Conservation (phyloP, 768 basidiomycete species). For the Chalciporus piperatus region DNA sequence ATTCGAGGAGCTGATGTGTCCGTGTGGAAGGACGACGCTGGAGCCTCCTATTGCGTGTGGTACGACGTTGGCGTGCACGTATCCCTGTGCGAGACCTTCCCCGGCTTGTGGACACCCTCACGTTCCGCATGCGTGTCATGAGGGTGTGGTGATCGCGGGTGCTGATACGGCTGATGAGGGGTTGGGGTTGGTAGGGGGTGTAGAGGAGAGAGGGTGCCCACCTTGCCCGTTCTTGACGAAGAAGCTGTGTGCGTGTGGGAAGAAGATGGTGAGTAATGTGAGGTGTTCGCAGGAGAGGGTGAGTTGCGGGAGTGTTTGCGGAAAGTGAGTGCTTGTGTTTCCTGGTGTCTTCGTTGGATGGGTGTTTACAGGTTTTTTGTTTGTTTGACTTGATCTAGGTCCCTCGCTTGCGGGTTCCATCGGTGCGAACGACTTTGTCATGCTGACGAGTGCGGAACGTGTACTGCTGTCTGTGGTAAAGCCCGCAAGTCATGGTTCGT, state of each 20-base stretch:
- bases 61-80: constrained; percentile 70
- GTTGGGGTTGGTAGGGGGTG: constrained; percentile 1
- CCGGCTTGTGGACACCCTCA: constrained; percentile 82
- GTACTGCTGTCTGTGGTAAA: constrained; percentile 81
- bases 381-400: constrained; percentile 32
- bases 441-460: constrained; percentile 73
- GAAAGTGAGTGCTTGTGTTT: constrained; percentile 47
- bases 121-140: constrained; percentile 80
- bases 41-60: constrained; percentile 91
- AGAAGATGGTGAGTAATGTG: constrained; percentile 75
- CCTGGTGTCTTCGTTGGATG: neutral
- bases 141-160: constrained; percentile 42
- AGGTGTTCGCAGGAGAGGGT: constrained; percentile 79
- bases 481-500: constrained; percentile 77
- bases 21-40: constrained; percentile 81
- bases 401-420: constrained; percentile 86
- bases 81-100: constrained; percentile 71
- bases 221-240: constrained; percentile 81
- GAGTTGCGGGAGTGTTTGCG: constrained; percentile 80
- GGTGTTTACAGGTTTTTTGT: neutral
- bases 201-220: constrained; percentile 52
- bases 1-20: constrained; percentile 89
- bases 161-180: constrained; percentile 26
- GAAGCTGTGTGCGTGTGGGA: constrained; percentile 87
- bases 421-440: constrained; percentile 84